A percentile compares a stretch with the other conserved stretches of the same genome.
These are phyloP conservation scores for Dovyalis caffra DNA, from an alignment of 345 rosid genomes.

Conservation along the genomic window DNA sequence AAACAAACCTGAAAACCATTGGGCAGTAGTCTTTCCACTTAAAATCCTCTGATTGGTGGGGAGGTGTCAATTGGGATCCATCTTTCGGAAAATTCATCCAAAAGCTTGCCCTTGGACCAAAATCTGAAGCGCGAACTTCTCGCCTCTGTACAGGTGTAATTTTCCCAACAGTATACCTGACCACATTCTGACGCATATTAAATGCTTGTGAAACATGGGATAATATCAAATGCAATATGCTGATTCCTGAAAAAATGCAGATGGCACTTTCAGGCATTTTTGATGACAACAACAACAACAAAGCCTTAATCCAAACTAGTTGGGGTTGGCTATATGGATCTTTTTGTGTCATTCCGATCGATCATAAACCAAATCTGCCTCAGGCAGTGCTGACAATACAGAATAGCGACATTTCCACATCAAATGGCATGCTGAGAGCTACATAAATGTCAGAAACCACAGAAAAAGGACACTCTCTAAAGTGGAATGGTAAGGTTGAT, in stretches of 20 bases:
- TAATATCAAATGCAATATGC: not conserved
- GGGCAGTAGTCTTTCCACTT: slow-evolving; percentile 99
- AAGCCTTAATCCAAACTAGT: too few species aligned
- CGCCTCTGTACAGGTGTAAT: slow-evolving; percentile 92
- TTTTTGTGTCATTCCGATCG: too few species aligned
- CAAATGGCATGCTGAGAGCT: too few species aligned
- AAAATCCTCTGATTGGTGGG: slow-evolving; percentile 90
- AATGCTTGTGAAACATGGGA: not conserved
- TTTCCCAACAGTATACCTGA: slow-evolving; percentile 96
- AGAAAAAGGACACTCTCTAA: too few species aligned
- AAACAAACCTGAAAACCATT: slow-evolving; percentile 90
- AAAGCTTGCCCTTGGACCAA: slow-evolving; percentile 93
- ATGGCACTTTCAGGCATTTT: not conserved
- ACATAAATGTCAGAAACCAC: too few species aligned
- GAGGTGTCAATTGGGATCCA: slow-evolving; percentile 88
- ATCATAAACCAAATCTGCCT: too few species aligned
- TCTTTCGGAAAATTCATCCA: slow-evolving; percentile 95
- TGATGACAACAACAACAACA: not conserved
- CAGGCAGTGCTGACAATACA: too few species aligned
- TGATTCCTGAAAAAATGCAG: not conserved
- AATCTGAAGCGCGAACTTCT: slow-evolving; percentile 84
- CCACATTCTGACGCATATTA: slow-evolving; percentile 20
- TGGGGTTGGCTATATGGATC: too few species aligned
- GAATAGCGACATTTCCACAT: too few species aligned
- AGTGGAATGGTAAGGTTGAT: too few species aligned